Conservation (phyloP, 2,329 filamentous ascomycete species). For the Xylariaceae sp. region DNA sequence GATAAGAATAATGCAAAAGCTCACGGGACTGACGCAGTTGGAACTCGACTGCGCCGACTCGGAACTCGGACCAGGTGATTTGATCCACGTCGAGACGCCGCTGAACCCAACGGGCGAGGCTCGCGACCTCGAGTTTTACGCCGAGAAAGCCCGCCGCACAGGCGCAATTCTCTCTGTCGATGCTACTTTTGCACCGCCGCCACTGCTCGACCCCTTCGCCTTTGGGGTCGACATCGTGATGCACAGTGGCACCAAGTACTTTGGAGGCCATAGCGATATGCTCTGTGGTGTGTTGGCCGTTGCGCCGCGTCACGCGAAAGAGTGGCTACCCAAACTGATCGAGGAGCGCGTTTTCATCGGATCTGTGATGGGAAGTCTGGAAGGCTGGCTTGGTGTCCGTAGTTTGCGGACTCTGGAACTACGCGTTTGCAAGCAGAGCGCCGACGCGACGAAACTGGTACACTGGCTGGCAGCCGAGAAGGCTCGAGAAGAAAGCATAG, state of each 20-base stretch:
- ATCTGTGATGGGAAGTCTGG: conserved; percentile 81
- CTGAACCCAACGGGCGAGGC: conserved; percentile 88
- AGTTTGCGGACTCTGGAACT: conserved; percentile 84
- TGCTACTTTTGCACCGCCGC: conserved; percentile 88
- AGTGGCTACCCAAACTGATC: conserved; percentile 60
- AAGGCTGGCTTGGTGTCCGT: conserved; percentile 87
- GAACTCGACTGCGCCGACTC: conserved; percentile 66
- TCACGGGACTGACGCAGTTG: conserved; percentile 72
- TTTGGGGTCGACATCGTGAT: conserved; percentile 83
- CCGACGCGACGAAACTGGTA: conserved; percentile 68
- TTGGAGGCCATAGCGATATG: conserved; percentile 93
- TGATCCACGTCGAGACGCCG: conserved; percentile 90
- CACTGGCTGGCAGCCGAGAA: conserved; percentile 58
- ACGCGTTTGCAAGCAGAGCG: conserved; percentile 73
- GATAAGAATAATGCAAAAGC: conserved; percentile 67
- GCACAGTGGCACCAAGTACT: conserved; percentile 94
- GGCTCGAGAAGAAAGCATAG: conserved; percentile 35
- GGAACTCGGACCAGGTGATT: conserved; percentile 71
- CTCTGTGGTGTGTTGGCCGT: conserved; percentile 81
- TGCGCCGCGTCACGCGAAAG: conserved; percentile 46
- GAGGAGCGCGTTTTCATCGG: conserved; percentile 76
- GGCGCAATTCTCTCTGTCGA: conserved; percentile 83
- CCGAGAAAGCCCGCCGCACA: conserved; percentile 65
- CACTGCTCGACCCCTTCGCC: conserved; percentile 79
- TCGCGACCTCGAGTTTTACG: conserved; percentile 68